Percentiles rank a stretch among this genome's conserved stretches.
Conservation (phyloP, 805 yeast genomes). For the Hanseniaspora mollemarum region DNA sequence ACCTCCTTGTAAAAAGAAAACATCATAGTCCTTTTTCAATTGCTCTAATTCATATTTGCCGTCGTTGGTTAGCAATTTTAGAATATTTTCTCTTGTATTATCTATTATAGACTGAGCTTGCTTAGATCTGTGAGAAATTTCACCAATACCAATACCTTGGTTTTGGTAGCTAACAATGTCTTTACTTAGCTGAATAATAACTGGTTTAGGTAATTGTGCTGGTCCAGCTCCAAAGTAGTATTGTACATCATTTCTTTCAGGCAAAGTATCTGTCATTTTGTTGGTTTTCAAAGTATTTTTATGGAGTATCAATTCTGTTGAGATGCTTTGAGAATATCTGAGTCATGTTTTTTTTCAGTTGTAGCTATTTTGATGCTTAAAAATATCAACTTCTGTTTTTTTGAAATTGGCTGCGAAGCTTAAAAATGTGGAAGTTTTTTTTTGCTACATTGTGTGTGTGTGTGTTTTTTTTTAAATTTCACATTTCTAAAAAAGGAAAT, state of each 20-base stretch:
- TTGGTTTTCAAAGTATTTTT: too few species aligned
- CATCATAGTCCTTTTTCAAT: conserved; percentile 80
- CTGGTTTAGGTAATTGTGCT: conserved; percentile 74
- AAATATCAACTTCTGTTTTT: too few species aligned
- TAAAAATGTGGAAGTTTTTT: too few species aligned
- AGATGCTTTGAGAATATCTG: too few species aligned
- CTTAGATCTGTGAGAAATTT: conserved; percentile 86
- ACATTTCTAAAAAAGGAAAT: not conserved
- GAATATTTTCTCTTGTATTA: conserved; percentile 57
- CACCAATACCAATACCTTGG: conserved; percentile 81
- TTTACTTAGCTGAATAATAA: conserved; percentile 74
- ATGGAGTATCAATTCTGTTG: too few species aligned
- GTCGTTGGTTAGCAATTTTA: conserved; percentile 32
- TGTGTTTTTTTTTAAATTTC: not conserved
- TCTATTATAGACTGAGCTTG: conserved; percentile 71
- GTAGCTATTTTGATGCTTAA: too few species aligned
- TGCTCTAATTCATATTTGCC: conserved; percentile 35
- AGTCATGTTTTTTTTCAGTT: too few species aligned
- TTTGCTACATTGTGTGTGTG: too few species aligned
- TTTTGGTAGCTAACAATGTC: conserved; percentile 65
- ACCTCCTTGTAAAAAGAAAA: conserved; percentile 93
- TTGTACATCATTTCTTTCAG: conserved; percentile 30
- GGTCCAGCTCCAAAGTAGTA: conserved; percentile 98
- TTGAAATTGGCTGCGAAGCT: too few species aligned
- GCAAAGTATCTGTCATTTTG: not conserved